phyloP scores from a whole-genome alignment of 163 green algal genomes.

The Chlamydomonas reinhardtii region DNA sequence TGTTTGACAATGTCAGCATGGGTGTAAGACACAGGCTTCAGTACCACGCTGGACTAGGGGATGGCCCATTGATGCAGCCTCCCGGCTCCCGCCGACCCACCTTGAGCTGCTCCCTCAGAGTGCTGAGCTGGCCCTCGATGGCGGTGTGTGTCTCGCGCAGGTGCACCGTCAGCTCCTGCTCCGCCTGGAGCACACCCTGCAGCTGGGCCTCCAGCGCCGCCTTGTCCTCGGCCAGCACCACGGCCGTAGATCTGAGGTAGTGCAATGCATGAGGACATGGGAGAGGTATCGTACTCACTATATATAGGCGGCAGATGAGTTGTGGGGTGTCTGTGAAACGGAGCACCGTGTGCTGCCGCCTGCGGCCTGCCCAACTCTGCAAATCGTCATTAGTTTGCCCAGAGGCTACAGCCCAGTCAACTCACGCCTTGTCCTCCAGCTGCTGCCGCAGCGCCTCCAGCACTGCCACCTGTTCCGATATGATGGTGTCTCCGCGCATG shows the following conservation, averaged over 20 bases:
- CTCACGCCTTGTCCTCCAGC: constrained; percentile 34
- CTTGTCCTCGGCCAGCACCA: constrained; percentile 22
- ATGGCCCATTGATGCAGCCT: too few relatives aligned
- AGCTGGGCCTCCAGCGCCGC: constrained; percentile 48
- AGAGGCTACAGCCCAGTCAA: neutral
- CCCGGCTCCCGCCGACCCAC: neutral
- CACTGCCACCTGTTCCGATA: constrained; percentile 13
- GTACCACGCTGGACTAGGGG: too few relatives aligned
- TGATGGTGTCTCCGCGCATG: constrained; percentile 16
- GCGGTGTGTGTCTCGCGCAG: constrained; percentile 54
- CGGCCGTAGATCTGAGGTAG: neutral
- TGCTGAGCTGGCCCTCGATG: constrained; percentile 56
- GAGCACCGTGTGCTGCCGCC: too few relatives aligned
- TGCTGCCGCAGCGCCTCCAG: constrained; percentile 32
- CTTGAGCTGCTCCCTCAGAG: constrained; percentile 57
- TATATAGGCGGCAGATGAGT: too few relatives aligned
- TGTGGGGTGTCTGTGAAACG: too few relatives aligned
- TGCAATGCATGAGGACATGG: neutral
- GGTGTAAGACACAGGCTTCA: too few relatives aligned
- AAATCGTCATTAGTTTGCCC: too few relatives aligned
- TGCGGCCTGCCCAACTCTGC: too few relatives aligned
- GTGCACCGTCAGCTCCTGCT: constrained; percentile 58
- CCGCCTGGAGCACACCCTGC: constrained; percentile 48
- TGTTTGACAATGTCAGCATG: too few relatives aligned
- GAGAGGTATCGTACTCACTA: too few relatives aligned